A percentile compares a stretch with the other conserved stretches of the same genome.
phyloP scores from a whole-genome alignment of 768 basidiomycete species.

The Baorangia bicolor region DNA sequence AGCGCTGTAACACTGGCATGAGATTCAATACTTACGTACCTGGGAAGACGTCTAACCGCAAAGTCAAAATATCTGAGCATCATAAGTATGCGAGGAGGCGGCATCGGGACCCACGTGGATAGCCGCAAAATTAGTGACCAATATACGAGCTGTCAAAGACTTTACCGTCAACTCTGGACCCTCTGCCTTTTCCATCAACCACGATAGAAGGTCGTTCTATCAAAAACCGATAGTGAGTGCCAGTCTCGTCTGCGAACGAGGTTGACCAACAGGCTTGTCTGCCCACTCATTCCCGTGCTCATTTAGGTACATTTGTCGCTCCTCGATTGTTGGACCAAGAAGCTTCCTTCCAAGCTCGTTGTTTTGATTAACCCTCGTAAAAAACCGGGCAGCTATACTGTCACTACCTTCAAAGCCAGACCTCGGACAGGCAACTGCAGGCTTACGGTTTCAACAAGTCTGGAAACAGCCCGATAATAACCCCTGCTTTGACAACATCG shows the following conservation, averaged over 20 bases:
- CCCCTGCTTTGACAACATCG: slow-evolving; percentile 20
- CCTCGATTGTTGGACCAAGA: slow-evolving; percentile 32
- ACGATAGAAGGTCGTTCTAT: slow-evolving; percentile 34
- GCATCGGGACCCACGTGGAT: neutral
- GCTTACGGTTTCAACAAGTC: neutral
- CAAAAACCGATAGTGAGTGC: neutral
- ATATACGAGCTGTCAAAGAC: slow-evolving; percentile 19
- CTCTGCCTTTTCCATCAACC: slow-evolving; percentile 30
- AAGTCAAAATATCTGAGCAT: neutral
- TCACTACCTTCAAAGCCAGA: neutral
- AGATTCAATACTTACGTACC: neutral
- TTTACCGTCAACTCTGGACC: slow-evolving; percentile 12
- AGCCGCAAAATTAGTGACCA: neutral
- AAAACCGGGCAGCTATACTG: slow-evolving; percentile 4
- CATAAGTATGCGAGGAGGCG: neutral
- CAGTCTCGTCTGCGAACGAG: neutral
- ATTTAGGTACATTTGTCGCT: slow-evolving; percentile 21
- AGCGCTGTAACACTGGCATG: no score
- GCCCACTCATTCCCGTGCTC: slow-evolving; percentile 27
- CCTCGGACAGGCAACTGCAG: neutral
- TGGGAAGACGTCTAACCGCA: neutral
- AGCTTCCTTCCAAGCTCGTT: slow-evolving; percentile 8
- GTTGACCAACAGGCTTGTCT: slow-evolving; percentile 30
- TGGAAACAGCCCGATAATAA: slow-evolving; percentile 32
- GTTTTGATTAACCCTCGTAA: slow-evolving; percentile 3